Percentiles rank a stretch among this genome's conserved stretches.
Evolutionary conservation across 2,329 filamentous ascomycete species (phyloP).

Genomic region (Aureobasidium vineae): DNA sequence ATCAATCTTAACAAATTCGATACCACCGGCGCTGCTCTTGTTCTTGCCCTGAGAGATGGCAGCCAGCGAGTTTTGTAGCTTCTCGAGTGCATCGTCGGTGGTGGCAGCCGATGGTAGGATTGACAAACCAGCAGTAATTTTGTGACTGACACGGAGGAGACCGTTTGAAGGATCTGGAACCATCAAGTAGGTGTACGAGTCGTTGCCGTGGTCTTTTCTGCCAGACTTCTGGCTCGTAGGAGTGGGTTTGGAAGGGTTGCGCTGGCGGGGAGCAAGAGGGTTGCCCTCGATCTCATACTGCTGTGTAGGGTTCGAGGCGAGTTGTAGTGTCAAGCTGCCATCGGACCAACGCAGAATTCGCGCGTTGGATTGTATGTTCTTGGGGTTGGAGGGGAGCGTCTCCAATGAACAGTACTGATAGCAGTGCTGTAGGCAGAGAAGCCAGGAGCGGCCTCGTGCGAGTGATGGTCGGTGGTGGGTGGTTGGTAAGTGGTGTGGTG

Average conservation of each 20-base stretch:
- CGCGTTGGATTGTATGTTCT: slow-evolving; percentile 70
- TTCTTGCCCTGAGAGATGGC: slow-evolving; percentile 59
- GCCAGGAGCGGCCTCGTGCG: slow-evolving; percentile 45
- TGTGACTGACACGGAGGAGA: slow-evolving; percentile 69
- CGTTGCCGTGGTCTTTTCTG: slow-evolving; percentile 63
- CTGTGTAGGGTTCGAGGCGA: slow-evolving; percentile 64
- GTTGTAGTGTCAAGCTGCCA: slow-evolving; percentile 70
- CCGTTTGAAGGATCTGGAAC: slow-evolving; percentile 67
- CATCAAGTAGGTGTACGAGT: slow-evolving; percentile 73
- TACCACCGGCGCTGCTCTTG: slow-evolving; percentile 52
- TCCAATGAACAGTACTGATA: slow-evolving; percentile 66
- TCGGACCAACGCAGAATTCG: slow-evolving; percentile 76
- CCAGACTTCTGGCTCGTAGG: slow-evolving; percentile 41
- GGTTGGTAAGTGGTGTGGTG: slow-evolving; percentile 65
- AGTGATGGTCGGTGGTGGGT: slow-evolving; percentile 58
- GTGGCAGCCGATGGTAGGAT: slow-evolving; percentile 66
- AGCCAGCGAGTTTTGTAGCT: slow-evolving; percentile 65
- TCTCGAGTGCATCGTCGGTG: slow-evolving; percentile 68
- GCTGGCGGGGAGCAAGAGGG: slow-evolving; percentile 61
- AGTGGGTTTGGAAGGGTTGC: slow-evolving; percentile 51
- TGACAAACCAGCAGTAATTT: slow-evolving; percentile 70
- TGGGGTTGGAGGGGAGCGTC: slow-evolving; percentile 64
- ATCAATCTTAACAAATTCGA: slow-evolving; percentile 67
- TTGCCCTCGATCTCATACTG: slow-evolving; percentile 75
- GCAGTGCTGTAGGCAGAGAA: slow-evolving; percentile 64